phyloP scores from a whole-genome alignment of 345 rosid genomes.

The Cardamine occulta region DNA sequence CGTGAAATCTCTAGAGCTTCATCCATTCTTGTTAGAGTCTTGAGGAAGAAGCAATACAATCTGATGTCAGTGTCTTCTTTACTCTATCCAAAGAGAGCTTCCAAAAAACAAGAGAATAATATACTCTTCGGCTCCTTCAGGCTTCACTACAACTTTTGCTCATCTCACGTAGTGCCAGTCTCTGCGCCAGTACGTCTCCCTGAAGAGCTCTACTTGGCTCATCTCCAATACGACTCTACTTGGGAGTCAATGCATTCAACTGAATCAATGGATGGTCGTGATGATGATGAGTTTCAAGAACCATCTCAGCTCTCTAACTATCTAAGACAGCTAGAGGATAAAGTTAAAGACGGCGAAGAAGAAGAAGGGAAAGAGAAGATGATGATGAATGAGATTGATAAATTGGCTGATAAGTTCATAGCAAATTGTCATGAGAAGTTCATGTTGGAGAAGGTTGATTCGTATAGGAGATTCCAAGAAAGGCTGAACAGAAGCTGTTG shows the following conservation, averaged over 20 bases:
- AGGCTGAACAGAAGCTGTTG: slow-evolving; percentile 75
- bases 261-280: slow-evolving; percentile 18
- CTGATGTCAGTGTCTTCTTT: slow-evolving; percentile 49
- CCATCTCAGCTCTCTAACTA: slow-evolving; percentile 63
- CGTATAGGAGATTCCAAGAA: slow-evolving; percentile 87
- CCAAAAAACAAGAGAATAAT: slow-evolving; percentile 53
- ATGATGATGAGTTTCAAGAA: slow-evolving; percentile 6
- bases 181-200: slow-evolving; percentile 56
- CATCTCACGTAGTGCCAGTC: slow-evolving; percentile 70
- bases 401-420: slow-evolving; percentile 80
- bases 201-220: slow-evolving; percentile 42
- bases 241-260: slow-evolving; percentile 53
- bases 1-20: slow-evolving; percentile 63
- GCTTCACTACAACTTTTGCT: slow-evolving; percentile 91
- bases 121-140: slow-evolving; percentile 81
- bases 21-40: slow-evolving; percentile 50
- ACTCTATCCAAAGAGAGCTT: slow-evolving; percentile 47
- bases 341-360: slow-evolving; percentile 24
- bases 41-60: slow-evolving; percentile 54
- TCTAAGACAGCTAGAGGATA: slow-evolving; percentile 70
- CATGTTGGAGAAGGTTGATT: slow-evolving; percentile 91
- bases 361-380: slow-evolving; percentile 29
- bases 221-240: slow-evolving; percentile 59
- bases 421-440: slow-evolving; percentile 87
- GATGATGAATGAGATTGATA: slow-evolving; percentile 68